Evolutionary conservation across 108 stramenopile genomes (phyloP), one percentile per base, ranked within the genome.

Genomic region (Schizochytrium sp.): DNA sequence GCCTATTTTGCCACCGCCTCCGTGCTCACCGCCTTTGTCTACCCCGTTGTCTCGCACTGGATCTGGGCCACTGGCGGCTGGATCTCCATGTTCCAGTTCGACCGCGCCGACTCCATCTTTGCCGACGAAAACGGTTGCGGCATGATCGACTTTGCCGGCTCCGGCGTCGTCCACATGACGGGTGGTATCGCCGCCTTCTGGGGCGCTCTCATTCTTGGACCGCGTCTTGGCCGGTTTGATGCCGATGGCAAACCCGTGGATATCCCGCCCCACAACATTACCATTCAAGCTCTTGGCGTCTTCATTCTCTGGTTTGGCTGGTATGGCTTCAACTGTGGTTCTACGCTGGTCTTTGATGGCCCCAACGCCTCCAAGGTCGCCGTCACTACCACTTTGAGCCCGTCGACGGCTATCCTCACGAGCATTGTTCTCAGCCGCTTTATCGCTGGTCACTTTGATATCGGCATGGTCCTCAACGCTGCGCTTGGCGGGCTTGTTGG

Each of bases 171-270:
- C 4, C 96, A 97, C 90, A 57, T 96, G 51, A 93, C 94, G n/a
- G 95, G 97, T 60, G 97, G 97, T 28, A 60, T 91, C 45, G 95
- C 96, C 8, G 96, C 96, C 5, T 91, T 98, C 69, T 93, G 95
- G 60, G 97, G 94, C 23, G 92, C 96, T 0, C 25, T 89, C 21
- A 58, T 72, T 34, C 89, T 59, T 28, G 58, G 89, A 6, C 72
- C 89, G 8, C 89, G 89, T 28, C 21, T 58, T 5, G 69, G 63
- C 55, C 58, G 43, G 0, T 87, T 72, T 44, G 12, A 59, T 5
- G 14, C 51, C 43, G 23, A 51, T 18, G 87, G 69, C 8, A 53
- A 10, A 6, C 41, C 57, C 63, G 19, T 89, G 1, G 60, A 88
- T 25, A 63, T 89, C 23, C 71, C 57, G 16, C 18, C 16, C 29